phyloP scores from a whole-genome alignment of 768 basidiomycete species.

The Boletus rubescentipes region DNA sequence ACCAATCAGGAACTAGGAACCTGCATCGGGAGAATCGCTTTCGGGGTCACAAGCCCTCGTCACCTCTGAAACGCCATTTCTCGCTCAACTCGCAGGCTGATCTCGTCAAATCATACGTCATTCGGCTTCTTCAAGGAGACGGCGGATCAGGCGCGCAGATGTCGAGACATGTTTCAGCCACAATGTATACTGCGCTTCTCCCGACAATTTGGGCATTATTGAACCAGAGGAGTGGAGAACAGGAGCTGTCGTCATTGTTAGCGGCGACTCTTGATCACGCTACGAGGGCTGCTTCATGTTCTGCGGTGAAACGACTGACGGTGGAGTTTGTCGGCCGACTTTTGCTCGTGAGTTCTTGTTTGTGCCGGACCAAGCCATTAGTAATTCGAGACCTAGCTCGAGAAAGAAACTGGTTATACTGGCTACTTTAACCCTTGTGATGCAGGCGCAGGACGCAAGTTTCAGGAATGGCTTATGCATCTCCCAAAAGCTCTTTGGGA shows the following conservation, averaged over 20 bases:
- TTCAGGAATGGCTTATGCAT: constrained; percentile 69
- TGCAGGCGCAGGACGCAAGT: constrained; percentile 29
- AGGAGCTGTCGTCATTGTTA: constrained; percentile 34
- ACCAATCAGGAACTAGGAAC: constrained; percentile 11
- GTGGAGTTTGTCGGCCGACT: constrained; percentile 76
- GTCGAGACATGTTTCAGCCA: constrained; percentile 50
- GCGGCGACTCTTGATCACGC: constrained; percentile 67
- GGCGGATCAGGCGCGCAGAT: constrained; percentile 41
- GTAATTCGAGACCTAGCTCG: constrained; percentile 46
- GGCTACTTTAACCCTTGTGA: constrained; percentile 45
- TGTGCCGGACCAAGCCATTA: neutral
- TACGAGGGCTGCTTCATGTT: constrained; percentile 53
- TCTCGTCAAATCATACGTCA: constrained; percentile 60
- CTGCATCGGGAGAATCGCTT: constrained; percentile 7
- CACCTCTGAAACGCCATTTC: constrained; percentile 15
- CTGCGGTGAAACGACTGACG: constrained; percentile 62
- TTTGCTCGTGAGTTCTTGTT: constrained; percentile 51
- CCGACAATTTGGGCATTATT: constrained; percentile 80
- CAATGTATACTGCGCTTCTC: constrained; percentile 63
- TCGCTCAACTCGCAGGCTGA: constrained; percentile 43
- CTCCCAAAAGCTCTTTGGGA: constrained; percentile 89
- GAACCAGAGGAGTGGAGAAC: constrained; percentile 40
- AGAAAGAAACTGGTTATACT: constrained; percentile 50
- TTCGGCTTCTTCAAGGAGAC: constrained; percentile 55
- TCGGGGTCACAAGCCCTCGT: constrained; percentile 16